Evolutionary conservation across 1,284 basidiomycete species (phyloP).

Genomic region (Sphagnurus paluster): DNA sequence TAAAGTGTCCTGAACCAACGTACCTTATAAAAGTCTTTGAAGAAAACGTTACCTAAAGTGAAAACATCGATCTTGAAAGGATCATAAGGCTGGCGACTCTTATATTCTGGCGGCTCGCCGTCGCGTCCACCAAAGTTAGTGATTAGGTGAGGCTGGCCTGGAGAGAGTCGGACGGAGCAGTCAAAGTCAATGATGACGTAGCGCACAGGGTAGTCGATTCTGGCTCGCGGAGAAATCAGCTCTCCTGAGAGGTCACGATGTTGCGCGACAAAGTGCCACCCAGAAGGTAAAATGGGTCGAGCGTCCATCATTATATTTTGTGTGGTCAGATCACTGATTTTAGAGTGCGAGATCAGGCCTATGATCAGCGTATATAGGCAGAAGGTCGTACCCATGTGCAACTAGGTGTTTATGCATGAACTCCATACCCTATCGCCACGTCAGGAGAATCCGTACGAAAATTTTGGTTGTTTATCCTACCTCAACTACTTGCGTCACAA

Average conservation of each 20-base stretch:
- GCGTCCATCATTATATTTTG: constrained; percentile 36
- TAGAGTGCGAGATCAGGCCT: not conserved
- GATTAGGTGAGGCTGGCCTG: constrained; percentile 20
- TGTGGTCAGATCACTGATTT: constrained; percentile 27
- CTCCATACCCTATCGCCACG: constrained; percentile 25
- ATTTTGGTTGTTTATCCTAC: constrained; percentile 12
- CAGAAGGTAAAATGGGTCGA: constrained; percentile 26
- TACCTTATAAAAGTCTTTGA: constrained; percentile 25
- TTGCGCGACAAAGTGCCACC: constrained; percentile 30
- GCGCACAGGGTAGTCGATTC: constrained; percentile 26
- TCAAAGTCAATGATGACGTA: constrained; percentile 34
- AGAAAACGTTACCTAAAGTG: constrained; percentile 28
- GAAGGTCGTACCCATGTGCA: constrained; percentile 29
- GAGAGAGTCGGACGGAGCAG: constrained; percentile 24
- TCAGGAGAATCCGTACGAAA: not conserved
- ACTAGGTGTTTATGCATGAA: constrained; percentile 31
- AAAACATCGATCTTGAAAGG: constrained; percentile 31
- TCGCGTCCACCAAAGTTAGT: constrained; percentile 27
- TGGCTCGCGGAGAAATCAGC: constrained; percentile 21
- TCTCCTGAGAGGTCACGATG: constrained; percentile 25
- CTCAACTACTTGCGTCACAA: constrained; percentile 29
- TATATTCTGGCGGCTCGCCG: constrained; percentile 26
- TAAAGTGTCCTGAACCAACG: not conserved
- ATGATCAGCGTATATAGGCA: not conserved
- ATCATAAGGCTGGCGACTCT: constrained; percentile 22